These are phyloP conservation scores for Apiospora rasikravindrae DNA, from an alignment of 2,329 filamentous ascomycete genomes.

Conservation along the genomic window DNA sequence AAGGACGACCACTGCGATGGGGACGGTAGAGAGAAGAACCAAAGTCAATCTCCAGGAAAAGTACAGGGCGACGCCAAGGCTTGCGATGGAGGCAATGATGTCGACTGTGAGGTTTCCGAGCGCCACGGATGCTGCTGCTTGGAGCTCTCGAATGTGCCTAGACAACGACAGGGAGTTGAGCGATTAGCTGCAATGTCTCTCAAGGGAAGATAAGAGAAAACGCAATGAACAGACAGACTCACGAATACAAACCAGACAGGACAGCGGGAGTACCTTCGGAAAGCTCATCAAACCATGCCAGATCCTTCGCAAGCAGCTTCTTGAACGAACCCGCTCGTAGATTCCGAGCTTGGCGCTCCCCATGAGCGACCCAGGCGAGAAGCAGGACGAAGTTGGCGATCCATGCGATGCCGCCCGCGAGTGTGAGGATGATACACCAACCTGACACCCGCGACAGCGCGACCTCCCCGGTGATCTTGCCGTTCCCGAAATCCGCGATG, in stretches of 20 bases:
- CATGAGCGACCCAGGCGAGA: constrained; percentile 75
- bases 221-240: neutral
- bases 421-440: constrained; percentile 67
- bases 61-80: constrained; percentile 74
- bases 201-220: neutral
- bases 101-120: constrained; percentile 74
- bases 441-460: constrained; percentile 61
- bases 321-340: constrained; percentile 70
- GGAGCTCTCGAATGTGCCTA: constrained; percentile 83
- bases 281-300: neutral
- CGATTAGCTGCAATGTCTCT: constrained; percentile 43
- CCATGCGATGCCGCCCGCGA: constrained; percentile 70
- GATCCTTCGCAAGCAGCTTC: constrained; percentile 48
- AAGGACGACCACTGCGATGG: constrained; percentile 68
- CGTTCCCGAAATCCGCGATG: constrained; percentile 69
- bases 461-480: constrained; percentile 50
- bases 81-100: constrained; percentile 66
- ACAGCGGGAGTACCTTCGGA: neutral
- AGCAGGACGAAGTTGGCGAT: constrained; percentile 71
- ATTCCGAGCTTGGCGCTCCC: constrained; percentile 76
- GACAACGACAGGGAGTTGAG: constrained; percentile 27
- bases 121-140: constrained; percentile 79
- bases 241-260: neutral
- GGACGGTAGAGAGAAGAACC: constrained; percentile 75
- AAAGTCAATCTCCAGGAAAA: constrained; percentile 86